phyloP scores from a whole-genome alignment of 2,329 filamentous ascomycete genomes.

The Mariannaea sp. region DNA sequence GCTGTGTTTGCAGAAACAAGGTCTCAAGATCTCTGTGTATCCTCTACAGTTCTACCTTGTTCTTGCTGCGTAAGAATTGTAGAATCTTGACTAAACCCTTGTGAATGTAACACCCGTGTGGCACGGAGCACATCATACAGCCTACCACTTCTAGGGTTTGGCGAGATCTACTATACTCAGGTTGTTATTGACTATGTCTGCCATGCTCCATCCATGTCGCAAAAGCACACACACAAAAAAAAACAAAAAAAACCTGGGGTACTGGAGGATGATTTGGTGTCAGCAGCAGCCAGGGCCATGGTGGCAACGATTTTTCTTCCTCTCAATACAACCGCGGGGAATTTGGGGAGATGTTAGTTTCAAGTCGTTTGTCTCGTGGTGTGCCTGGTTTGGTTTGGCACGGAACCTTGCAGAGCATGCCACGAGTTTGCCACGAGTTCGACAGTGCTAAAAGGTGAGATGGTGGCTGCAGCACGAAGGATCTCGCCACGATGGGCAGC shows the following conservation, averaged over 20 bases:
- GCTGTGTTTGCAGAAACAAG: conserved; percentile 1
- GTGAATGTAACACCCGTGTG: conserved; percentile 5
- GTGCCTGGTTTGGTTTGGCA: not conserved
- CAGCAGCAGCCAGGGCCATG: too few species aligned
- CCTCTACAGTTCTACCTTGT: not conserved
- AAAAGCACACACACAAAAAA: too few species aligned
- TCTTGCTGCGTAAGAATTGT: not conserved
- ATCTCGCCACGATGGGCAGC: not conserved
- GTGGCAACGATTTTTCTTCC: too few species aligned
- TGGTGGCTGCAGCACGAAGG: not conserved
- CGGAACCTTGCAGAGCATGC: not conserved
- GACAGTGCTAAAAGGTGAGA: not conserved
- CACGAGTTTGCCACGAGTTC: conserved; percentile 1
- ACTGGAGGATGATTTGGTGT: too few species aligned
- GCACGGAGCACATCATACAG: too few species aligned
- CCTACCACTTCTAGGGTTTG: not conserved
- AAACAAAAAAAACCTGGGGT: too few species aligned
- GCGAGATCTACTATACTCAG: too few species aligned
- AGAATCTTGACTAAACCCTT: not conserved
- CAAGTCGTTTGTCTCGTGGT: not conserved
- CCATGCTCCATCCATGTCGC: too few species aligned
- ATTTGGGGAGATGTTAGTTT: too few species aligned
- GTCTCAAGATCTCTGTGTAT: conserved; percentile 2
- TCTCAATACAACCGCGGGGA: too few species aligned
- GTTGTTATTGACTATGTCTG: too few species aligned